These are phyloP conservation scores for Serendipita sp. DNA, from an alignment of 768 basidiomycete species.

Conservation along the genomic window DNA sequence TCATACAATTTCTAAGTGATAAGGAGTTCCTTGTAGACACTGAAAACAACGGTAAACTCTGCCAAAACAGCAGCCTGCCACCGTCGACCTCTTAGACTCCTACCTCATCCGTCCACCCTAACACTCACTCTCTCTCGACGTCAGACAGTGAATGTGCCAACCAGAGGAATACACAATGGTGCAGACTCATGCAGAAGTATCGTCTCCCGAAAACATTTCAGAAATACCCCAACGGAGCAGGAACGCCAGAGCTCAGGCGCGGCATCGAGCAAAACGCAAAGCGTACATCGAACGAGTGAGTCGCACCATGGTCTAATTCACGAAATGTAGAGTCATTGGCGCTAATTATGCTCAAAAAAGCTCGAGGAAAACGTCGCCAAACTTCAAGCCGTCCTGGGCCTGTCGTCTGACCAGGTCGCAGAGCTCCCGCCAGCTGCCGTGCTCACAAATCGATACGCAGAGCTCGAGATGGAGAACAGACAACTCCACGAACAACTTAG, in stretches of 20 bases:
- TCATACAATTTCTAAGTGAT: too few species aligned
- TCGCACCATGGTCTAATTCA: background rate
- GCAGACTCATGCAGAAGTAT: background rate
- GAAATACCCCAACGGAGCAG: constrained; percentile 55
- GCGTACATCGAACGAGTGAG: constrained; percentile 80
- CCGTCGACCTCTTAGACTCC: background rate
- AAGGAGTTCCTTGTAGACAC: too few species aligned
- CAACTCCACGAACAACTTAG: constrained; percentile 24
- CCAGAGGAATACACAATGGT: background rate
- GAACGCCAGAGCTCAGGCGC: constrained; percentile 76
- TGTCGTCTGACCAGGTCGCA: constrained; percentile 57
- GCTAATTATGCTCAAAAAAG: constrained; percentile 22
- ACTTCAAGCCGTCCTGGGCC: constrained; percentile 57
- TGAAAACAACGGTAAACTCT: too few species aligned
- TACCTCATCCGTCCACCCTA: background rate
- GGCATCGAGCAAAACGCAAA: constrained; percentile 83
- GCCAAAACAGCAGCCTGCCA: background rate
- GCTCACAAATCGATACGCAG: constrained; percentile 40
- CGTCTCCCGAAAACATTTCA: background rate
- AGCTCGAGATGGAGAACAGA: constrained; percentile 67
- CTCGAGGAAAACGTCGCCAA: constrained; percentile 76
- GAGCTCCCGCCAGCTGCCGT: constrained; percentile 54
- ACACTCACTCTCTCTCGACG: background rate
- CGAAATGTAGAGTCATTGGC: constrained; percentile 9
- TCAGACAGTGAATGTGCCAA: background rate